phyloP scores from a whole-genome alignment of 2,329 filamentous ascomycete genomes.

The Aspergillus sp. region DNA sequence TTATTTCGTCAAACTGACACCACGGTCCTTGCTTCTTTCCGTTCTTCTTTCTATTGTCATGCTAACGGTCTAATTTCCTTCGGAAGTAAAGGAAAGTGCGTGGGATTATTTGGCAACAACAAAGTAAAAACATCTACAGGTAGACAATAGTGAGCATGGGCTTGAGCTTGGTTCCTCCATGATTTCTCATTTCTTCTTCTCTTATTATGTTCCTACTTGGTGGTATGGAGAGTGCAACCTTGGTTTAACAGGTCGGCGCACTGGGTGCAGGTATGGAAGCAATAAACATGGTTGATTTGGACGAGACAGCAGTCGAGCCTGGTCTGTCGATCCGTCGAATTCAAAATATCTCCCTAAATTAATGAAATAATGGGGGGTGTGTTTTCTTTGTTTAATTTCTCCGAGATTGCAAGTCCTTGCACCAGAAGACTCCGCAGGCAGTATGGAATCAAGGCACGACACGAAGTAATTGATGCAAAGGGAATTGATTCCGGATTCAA shows the following conservation, averaged over 20 bases:
- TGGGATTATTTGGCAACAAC: constrained; percentile 1
- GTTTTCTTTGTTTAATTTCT: not conserved
- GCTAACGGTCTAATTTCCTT: not conserved
- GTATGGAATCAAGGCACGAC: not conserved
- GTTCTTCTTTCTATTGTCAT: constrained; percentile 6
- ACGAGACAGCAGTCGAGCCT: not conserved
- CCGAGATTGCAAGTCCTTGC: not conserved
- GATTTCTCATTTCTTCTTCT: not conserved
- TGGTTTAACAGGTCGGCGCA: not conserved
- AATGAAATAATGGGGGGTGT: not conserved
- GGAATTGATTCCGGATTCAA: no score
- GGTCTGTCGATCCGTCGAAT: not conserved
- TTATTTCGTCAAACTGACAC: not conserved
- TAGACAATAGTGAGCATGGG: constrained; percentile 8
- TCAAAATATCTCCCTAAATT: not conserved
- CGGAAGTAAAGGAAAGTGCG: constrained; percentile 7
- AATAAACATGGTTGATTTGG: not conserved
- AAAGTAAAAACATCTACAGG: constrained; percentile 6
- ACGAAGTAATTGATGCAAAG: not conserved
- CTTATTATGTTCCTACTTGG: not conserved
- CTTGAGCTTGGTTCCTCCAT: not conserved
- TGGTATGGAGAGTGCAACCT: not conserved
- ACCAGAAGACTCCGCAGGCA: not conserved
- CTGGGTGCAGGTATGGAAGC: not conserved
- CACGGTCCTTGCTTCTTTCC: not conserved